Evolutionary conservation across 2,329 filamentous ascomycete genomes (phyloP), one percentile per base, ranked within the genome.

Genomic region (Ceratocystiopsis brevicomis): DNA sequence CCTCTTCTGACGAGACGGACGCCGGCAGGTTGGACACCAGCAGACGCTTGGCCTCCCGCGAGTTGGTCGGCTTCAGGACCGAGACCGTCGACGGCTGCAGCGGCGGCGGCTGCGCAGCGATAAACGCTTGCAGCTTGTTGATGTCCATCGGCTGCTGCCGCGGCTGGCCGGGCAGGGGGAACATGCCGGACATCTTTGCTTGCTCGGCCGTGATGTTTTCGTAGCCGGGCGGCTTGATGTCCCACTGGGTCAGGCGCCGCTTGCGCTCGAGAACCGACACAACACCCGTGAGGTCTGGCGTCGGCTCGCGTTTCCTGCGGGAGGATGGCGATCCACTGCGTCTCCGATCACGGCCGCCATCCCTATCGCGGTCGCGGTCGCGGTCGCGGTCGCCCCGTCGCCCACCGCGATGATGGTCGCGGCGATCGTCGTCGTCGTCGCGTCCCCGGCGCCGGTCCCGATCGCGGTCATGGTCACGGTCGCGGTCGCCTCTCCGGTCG

Each of bases 101-200:
- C 6, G 37, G 34, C 10, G 75, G 76, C 14, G 88, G 82, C 57
- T 92, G 86, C 2, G 25, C 25, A 59, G 83, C 87, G 76, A 95
- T 92, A 60, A 98, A 93, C 18, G 88, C 86, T 59, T 95, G 86
- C 40, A 98, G 71, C 60, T 88, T 88, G 54, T 76, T 83, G 15
- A 88, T 87, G 53, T 98, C 90, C 79, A 96, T 90, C 33, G 85
- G 81, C 56, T 95, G 87, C 59, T 94, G 86, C 52, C 90, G 78
- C 44, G 90, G 90, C 48, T 90, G 90, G 50, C 90, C 90, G 4
- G 90, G 90, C 39, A 99, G 75, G 47, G 92, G 87, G 66, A 98
- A 99, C 90, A 98, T 95, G 66, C 88, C 81, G 51, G 92, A 98
- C 38, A 98, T 71, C 67, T 99, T 99, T 41, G 90, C 92, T 61